Evolutionary conservation across 164 flowering plant genomes (phyloP), one percentile per base, ranked within the genome.

Genomic region (Kalanchoe fedtschenkoi): DNA sequence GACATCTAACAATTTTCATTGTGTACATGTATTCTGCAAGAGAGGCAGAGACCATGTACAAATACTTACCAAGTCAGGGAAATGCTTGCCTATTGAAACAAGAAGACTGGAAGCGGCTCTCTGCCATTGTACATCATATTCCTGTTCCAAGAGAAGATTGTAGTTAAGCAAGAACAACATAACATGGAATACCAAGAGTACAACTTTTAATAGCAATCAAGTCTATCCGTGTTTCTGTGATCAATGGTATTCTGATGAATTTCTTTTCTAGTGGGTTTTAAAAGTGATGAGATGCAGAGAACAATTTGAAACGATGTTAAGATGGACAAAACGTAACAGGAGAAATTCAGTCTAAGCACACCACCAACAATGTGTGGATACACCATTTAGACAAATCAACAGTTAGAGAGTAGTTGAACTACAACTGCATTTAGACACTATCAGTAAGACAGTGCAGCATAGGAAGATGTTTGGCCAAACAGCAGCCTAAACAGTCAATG

Each of bases 11-110:
- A 34, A 60, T 60, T 28, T 15, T 29, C 43, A 14, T 21, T 51
- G 29, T 30, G 35, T 2, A 2, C n/a, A 56, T 29, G 35, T 33
- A 5, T 22, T 34, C 61, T 19, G 42, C 28, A 33, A 58, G 24
- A 22, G 35, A 39, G 9, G 32, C 14, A 65, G 64, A 41, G 32
- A 33, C 41, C 33, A 72, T n/a, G 37, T 60, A 62, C 24, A 29
- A 63, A n/a, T 44, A 72, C 88, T 79, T 83, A 93, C 99, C 62
- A 90, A 76, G 68, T 93, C 97, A 59, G 99, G 99, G 35, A 88
- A 69, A 82, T 87, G 97, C 34, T 76, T 76, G 32, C 97, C 95
- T 60, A 90, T 85, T 67, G 99, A 75, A 66, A 93, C 97, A 73
- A 90, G 92, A 41, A 93, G 77, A 44, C 82, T 69, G 24, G 91